phyloP scores from a whole-genome alignment of 2,329 filamentous ascomycete genomes.

The Coniochaeta hoffmannii region DNA sequence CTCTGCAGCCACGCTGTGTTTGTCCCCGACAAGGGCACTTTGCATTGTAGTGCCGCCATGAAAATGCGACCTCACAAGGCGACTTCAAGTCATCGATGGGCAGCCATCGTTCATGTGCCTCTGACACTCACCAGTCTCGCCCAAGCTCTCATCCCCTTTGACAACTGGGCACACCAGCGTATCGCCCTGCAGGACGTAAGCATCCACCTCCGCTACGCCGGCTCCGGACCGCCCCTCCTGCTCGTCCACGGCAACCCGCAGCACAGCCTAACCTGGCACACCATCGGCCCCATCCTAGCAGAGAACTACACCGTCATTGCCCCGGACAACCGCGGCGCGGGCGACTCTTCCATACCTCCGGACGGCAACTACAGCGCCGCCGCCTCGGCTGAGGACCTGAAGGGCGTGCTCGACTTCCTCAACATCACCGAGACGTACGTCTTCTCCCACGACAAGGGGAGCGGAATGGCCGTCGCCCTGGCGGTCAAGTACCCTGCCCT shows the following conservation, averaged over 20 bases:
- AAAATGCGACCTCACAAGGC: background rate
- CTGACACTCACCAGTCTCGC: background rate
- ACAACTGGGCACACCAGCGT: constrained; percentile 27
- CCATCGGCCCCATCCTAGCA: constrained; percentile 30
- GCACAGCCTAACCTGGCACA: constrained; percentile 30
- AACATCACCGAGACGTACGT: constrained; percentile 33
- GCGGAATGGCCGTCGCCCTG: constrained; percentile 31
- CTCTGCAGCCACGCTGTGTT: no score
- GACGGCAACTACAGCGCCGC: constrained; percentile 31
- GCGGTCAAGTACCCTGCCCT: constrained; percentile 26
- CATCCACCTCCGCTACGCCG: constrained; percentile 34
- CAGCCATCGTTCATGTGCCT: background rate
- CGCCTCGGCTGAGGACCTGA: constrained; percentile 29
- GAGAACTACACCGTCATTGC: constrained; percentile 35
- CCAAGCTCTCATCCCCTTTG: constrained; percentile 14
- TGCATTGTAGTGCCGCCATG: no score
- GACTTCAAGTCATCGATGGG: background rate
- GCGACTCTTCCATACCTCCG: constrained; percentile 29
- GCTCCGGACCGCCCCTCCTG: constrained; percentile 29
- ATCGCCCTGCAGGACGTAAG: constrained; percentile 29
- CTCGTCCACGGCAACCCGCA: constrained; percentile 34
- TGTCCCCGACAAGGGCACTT: no score
- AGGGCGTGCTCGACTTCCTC: constrained; percentile 32
- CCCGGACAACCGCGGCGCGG: constrained; percentile 31
- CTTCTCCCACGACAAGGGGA: constrained; percentile 37